These are phyloP conservation scores for Penicillium alfredii DNA, from an alignment of 495 filamentous ascomycete species.

Conservation along the genomic window DNA sequence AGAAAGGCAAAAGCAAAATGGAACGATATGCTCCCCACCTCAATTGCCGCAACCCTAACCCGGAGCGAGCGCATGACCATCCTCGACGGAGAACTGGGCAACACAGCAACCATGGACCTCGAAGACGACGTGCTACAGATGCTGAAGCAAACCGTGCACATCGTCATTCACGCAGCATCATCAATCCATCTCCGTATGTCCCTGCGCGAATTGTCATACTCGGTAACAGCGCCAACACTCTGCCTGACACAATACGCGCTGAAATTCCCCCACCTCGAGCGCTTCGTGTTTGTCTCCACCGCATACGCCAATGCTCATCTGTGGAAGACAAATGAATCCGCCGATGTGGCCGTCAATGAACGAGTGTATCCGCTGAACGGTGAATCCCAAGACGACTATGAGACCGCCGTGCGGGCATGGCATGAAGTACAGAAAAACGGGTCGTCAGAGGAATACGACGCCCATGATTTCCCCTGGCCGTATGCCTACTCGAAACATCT, in stretches of 20 bases:
- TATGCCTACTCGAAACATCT: conserved; percentile 24
- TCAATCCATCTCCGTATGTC: conserved; percentile 17
- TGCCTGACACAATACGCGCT: conserved; percentile 20
- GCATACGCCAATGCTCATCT: conserved; percentile 7
- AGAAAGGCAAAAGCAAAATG: conserved; percentile 25
- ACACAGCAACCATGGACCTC: conserved; percentile 25
- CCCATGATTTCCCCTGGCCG: conserved; percentile 23
- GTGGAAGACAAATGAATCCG: not conserved
- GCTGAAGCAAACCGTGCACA: conserved; percentile 20
- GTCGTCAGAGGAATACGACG: conserved; percentile 20
- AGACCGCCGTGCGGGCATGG: conserved; percentile 15
- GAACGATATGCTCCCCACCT: conserved; percentile 12
- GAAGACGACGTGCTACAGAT: conserved; percentile 18
- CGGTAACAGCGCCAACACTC: conserved; percentile 17
- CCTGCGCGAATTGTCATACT: conserved; percentile 21
- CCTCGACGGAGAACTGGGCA: conserved; percentile 22
- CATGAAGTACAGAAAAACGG: conserved; percentile 13
- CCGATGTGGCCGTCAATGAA: conserved; percentile 12
- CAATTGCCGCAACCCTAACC: conserved; percentile 7
- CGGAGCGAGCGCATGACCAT: conserved; percentile 15
- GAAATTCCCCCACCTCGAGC: conserved; percentile 23
- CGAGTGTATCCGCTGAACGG: conserved; percentile 13
- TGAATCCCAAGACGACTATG: conserved; percentile 7
- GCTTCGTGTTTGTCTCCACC: conserved; percentile 7
- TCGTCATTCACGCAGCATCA: conserved; percentile 18